phyloP scores from a whole-genome alignment of 2,329 filamentous ascomycete genomes.

The Neospermospora avenae region DNA sequence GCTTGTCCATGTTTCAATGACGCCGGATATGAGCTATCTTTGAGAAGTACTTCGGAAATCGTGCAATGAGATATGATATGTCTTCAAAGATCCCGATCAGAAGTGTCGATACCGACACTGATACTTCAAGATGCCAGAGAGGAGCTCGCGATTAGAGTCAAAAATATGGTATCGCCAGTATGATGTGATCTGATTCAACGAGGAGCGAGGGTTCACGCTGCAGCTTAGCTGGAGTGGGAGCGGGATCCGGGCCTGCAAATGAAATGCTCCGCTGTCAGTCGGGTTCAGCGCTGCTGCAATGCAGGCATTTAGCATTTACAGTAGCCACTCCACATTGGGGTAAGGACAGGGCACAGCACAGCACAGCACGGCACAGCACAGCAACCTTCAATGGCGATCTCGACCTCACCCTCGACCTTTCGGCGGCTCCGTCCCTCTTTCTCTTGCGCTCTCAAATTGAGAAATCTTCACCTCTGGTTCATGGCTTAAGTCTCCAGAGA shows the following conservation, averaged over 20 bases:
- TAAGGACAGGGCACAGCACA: not conserved
- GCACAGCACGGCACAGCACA: not conserved
- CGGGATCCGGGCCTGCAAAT: constrained; percentile 2
- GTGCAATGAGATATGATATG: too few species aligned
- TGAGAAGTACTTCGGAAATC: not conserved
- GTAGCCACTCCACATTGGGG: constrained; percentile 13
- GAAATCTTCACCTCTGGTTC: not conserved
- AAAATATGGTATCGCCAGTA: too few species aligned
- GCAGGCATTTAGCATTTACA: not conserved
- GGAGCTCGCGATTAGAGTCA: not conserved
- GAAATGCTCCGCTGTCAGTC: constrained; percentile 8
- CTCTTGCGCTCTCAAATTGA: not conserved
- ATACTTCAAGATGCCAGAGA: too few species aligned
- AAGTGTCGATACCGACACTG: too few species aligned
- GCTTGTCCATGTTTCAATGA: constrained; percentile 11
- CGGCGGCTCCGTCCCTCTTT: not conserved
- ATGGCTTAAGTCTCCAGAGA: not conserved
- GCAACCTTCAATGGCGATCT: not conserved
- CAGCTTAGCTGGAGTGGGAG: not conserved
- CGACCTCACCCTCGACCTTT: not conserved
- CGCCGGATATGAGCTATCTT: not conserved
- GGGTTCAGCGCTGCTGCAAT: not conserved
- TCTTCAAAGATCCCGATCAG: too few species aligned
- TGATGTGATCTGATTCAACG: too few species aligned
- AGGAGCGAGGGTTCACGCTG: too few species aligned